These are phyloP conservation scores for Colletotrichum somersetense DNA, from an alignment of 2,329 filamentous ascomycete species.

Conservation along the genomic window DNA sequence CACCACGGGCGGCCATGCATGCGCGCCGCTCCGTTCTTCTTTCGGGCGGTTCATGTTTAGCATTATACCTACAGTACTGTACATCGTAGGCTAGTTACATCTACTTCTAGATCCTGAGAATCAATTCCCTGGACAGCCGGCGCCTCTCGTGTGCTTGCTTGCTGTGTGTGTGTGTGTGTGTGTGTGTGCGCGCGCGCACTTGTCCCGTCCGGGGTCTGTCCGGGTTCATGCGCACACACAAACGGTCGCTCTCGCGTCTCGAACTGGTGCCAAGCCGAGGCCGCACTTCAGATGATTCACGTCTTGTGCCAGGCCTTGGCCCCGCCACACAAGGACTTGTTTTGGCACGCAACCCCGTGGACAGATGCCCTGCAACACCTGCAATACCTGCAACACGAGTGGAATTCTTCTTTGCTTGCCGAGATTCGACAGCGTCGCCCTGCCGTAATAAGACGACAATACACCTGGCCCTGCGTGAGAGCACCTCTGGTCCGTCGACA, in stretches of 20 bases:
- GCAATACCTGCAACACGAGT: background rate
- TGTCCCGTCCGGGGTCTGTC: background rate
- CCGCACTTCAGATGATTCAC: constrained; percentile 36
- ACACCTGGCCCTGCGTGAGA: background rate
- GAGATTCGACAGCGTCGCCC: constrained; percentile 7
- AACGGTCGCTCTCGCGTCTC: background rate
- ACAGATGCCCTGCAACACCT: background rate
- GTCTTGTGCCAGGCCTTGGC: constrained; percentile 5
- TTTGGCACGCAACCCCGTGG: background rate
- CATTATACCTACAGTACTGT: no score
- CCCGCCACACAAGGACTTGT: background rate
- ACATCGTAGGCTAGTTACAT: constrained; percentile 3
- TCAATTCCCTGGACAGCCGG: no score
- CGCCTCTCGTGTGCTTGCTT: no score
- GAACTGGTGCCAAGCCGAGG: constrained; percentile 21
- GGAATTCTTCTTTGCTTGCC: constrained; percentile 13
- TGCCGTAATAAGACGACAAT: background rate
- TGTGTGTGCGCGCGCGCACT: background rate
- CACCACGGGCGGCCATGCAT: background rate
- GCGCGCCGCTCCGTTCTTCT: constrained; percentile 13
- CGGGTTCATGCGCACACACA: background rate
- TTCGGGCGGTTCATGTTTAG: background rate
- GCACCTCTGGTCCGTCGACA: constrained; percentile 1
- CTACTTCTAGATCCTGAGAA: no score
- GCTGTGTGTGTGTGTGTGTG: background rate